Evolutionary conservation across 805 yeast species (phyloP).

Genomic region (Blastobotrys terrestris): DNA sequence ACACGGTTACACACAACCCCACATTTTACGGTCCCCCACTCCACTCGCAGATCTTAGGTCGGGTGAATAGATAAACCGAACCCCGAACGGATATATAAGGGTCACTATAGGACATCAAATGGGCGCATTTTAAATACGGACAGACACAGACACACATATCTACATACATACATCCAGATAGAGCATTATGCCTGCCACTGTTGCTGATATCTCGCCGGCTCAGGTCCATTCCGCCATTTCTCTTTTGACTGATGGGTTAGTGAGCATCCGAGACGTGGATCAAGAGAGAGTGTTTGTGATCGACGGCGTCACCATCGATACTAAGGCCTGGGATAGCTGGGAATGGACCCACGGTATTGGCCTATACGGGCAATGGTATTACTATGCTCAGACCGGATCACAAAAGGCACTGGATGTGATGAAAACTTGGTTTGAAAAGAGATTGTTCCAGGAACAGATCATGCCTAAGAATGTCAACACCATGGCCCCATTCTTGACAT

Average conservation of each 20-base stretch:
- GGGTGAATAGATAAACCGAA: not conserved
- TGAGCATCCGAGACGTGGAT: conserved; percentile 30
- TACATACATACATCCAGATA: not conserved
- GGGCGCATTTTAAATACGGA: no score
- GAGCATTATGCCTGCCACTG: not conserved
- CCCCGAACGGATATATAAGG: not conserved
- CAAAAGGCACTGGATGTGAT: conserved; percentile 24
- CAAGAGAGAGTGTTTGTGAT: conserved; percentile 30
- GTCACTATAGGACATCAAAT: no score
- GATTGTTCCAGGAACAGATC: conserved; percentile 31
- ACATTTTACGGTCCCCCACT: not conserved
- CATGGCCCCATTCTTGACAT: conserved; percentile 33
- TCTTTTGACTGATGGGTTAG: conserved; percentile 24
- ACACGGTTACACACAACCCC: not conserved
- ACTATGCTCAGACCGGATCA: conserved; percentile 28
- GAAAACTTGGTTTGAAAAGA: conserved; percentile 27
- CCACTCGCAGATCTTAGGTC: not conserved
- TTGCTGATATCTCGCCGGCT: not conserved
- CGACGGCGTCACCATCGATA: conserved; percentile 33
- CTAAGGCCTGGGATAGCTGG: conserved; percentile 39
- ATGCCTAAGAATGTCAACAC: conserved; percentile 34
- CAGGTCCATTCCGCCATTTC: not conserved
- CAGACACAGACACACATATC: no score
- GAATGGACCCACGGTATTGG: conserved; percentile 39
- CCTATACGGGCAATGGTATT: conserved; percentile 36